Evolutionary conservation across 2,329 filamentous ascomycete genomes (phyloP), one percentile per base, ranked within the genome.

Genomic region (Curvularia lunata): DNA sequence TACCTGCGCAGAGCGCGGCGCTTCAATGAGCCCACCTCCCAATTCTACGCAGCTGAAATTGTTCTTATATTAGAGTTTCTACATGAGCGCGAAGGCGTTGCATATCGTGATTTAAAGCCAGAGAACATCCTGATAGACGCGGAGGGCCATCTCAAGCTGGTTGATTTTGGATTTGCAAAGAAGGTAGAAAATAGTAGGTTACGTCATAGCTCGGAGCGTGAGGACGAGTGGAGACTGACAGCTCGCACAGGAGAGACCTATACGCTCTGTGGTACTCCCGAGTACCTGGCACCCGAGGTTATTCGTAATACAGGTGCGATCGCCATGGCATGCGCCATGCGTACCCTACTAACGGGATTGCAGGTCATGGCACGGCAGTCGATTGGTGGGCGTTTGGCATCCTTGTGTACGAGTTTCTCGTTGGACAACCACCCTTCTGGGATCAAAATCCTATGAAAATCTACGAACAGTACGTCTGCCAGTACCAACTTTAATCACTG

Each of bases 311-410:
- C 91, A 73, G 91, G 89, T 78, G 69, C 30, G 60, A 45, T 38
- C 40, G 30, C 48, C 48, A 38, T 38, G 50, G 51, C 57, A 21
- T 48, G 52, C 28, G 16, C 28, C 30, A 34, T 48, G 45, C 43
- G 34, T 46, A 28, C 42, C 40, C 58, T 34, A 43, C 67, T 75
- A 45, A 74, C 62, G 48, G 38, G 13, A 34, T 37, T 37, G 7
- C 76, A 75, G 84, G 86, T 21, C 86, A 89, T 67, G 85, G 86
- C 52, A 83, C 84, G 46, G 90, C 91, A 13, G 91, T 94, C 34
- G 91, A 94, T 80, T 94, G 91, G 91, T 94, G 91, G 91, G 91
- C 91, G 0, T 82, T 95, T 65, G 91, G 91, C 25, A 92, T 94
- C 65, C 78, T 95, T 55, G 88, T 94, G 58, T 94, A 92, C 75